These are phyloP conservation scores for Chrysochromulina tobinii DNA, from an alignment of 78 protist genomes.

Conservation along the genomic window DNA sequence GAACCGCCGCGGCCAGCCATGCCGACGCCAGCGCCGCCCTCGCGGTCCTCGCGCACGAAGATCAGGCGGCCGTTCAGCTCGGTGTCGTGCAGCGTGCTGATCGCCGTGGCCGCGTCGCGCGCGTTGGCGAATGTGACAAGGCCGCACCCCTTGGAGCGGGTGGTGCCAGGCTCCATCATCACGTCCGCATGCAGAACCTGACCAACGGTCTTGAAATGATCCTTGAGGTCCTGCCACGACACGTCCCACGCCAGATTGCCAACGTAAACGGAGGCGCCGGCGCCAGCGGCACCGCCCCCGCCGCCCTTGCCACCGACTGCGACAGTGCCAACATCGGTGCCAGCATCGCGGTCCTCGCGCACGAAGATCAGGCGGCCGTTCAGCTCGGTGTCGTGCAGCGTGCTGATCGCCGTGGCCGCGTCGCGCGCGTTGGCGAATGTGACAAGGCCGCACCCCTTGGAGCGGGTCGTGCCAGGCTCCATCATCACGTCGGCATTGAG, in stretches of 20 bases:
- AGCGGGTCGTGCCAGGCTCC: neutral
- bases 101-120: neutral
- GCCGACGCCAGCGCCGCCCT: neutral
- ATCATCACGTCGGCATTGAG: neutral
- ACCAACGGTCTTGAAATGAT: conserved; percentile 28
- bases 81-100: neutral
- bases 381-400: conserved; percentile 15
- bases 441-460: conserved; percentile 12
- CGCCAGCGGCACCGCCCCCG: no score
- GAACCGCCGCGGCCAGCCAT: neutral
- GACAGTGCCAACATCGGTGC: neutral
- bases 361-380: conserved; percentile 37
- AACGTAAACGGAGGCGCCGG: conserved; percentile 30
- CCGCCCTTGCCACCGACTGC: no score
- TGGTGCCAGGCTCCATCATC: neutral
- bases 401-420: conserved; percentile 1
- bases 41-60: neutral
- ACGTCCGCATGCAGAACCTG: neutral
- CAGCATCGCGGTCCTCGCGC: conserved; percentile 57
- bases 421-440: neutral
- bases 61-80: neutral
- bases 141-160: conserved; percentile 8
- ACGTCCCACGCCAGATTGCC: conserved; percentile 44
- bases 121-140: neutral
- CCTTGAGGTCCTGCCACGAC: conserved; percentile 41